Evolutionary conservation across 148 eudicot genomes (phyloP).

Genomic region (Dysphania ambrosioides): DNA sequence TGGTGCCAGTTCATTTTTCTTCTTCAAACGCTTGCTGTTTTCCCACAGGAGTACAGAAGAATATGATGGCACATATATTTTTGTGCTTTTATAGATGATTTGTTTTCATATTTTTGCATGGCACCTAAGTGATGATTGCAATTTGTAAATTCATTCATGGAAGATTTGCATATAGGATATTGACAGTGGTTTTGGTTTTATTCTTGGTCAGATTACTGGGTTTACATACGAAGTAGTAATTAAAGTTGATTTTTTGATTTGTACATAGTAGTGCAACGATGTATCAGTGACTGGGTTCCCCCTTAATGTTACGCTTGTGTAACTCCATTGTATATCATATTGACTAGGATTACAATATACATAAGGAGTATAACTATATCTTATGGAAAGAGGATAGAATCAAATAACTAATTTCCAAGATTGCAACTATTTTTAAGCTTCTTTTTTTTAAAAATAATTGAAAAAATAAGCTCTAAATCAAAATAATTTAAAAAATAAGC

Average conservation of each 20-base stretch:
- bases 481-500: too few species aligned
- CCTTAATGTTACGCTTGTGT: not conserved
- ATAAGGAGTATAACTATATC: too few species aligned
- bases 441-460: too few species aligned
- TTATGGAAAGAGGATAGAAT: too few species aligned
- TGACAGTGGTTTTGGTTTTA: constrained; percentile 15
- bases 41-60: constrained; percentile 14
- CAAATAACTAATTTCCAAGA: too few species aligned
- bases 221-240: constrained; percentile 14
- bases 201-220: constrained; percentile 15
- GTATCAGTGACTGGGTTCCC: not conserved
- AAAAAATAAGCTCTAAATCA: too few species aligned
- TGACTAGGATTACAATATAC: too few species aligned
- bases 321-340: too few species aligned
- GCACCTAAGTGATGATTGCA: constrained; percentile 16
- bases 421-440: too few species aligned
- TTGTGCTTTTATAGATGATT: constrained; percentile 21
- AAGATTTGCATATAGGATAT: constrained; percentile 19
- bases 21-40: constrained; percentile 15
- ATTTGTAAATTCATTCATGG: constrained; percentile 19
- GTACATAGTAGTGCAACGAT: not conserved
- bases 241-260: not conserved
- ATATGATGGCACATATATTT: constrained; percentile 12
- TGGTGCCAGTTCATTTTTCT: constrained; percentile 19
- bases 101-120: constrained; percentile 16